A percentile compares a stretch with the other conserved stretches of the same genome.
Evolutionary conservation across 176 grass and related monocot genomes (phyloP).

Genomic region (Eleusine coracana): DNA sequence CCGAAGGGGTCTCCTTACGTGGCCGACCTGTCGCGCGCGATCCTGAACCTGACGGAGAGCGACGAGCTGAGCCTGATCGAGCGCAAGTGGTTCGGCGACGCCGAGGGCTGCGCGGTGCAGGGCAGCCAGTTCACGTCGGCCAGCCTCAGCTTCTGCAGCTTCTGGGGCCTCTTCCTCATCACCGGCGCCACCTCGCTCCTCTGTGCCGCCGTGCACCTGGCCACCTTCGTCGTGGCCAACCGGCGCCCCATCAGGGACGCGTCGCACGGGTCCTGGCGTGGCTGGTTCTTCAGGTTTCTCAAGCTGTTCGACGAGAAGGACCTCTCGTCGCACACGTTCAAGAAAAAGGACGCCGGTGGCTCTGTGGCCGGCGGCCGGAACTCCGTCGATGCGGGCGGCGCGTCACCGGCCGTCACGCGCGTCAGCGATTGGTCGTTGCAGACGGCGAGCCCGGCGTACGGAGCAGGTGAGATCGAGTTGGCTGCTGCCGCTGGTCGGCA

Average conservation of each 20-base stretch:
- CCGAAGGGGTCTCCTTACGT: slow-evolving; percentile 65
- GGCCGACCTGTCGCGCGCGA: slow-evolving; percentile 64
- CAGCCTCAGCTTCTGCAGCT: slow-evolving; percentile 63
- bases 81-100: slow-evolving; percentile 68
- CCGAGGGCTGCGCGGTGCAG: slow-evolving; percentile 14
- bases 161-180: slow-evolving; percentile 88
- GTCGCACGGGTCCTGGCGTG: background rate
- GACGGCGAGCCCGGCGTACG: slow-evolving; percentile 12
- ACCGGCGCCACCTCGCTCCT: slow-evolving; percentile 61
- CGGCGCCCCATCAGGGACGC: background rate
- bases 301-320: slow-evolving; percentile 50
- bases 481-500: background rate
- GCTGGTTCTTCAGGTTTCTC: slow-evolving; percentile 12
- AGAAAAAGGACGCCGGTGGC: slow-evolving; percentile 5
- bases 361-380: slow-evolving; percentile 3
- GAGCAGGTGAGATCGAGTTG: slow-evolving; percentile 29
- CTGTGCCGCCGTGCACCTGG: slow-evolving; percentile 41
- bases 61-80: slow-evolving; percentile 59
- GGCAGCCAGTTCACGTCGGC: slow-evolving; percentile 39
- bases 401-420: background rate
- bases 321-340: slow-evolving; percentile 51
- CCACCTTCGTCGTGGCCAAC: slow-evolving; percentile 28
- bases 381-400: background rate
- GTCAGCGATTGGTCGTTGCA: slow-evolving; percentile 21
- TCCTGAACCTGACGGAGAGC: slow-evolving; percentile 68